Evolutionary conservation across 345 rosid genomes (phyloP).

Genomic region (Jatropha curcas): DNA sequence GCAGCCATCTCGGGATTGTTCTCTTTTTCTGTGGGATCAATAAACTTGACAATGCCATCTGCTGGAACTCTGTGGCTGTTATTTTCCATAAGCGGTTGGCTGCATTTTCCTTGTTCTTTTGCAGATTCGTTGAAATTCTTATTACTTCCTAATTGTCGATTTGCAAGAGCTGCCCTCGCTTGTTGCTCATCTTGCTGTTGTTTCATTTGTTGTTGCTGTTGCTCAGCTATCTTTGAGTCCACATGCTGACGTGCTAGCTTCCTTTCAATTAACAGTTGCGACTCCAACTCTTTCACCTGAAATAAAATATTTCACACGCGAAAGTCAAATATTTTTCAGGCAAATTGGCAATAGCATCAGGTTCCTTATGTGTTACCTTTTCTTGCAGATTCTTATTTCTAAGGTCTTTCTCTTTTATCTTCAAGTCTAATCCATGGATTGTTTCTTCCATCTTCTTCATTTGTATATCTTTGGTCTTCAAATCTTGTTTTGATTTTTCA

Average conservation of each 20-base stretch:
- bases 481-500: conserved; percentile 81
- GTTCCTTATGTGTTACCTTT: conserved; percentile 46
- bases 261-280: conserved; percentile 87
- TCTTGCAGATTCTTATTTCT: conserved; percentile 78
- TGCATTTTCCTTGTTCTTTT: conserved; percentile 41
- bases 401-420: conserved; percentile 76
- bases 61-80: conserved; percentile 37
- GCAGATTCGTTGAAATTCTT: conserved; percentile 43
- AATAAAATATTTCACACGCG: conserved; percentile 16
- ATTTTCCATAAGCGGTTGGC: conserved; percentile 40
- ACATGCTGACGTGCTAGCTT: conserved; percentile 95
- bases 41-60: conserved; percentile 38
- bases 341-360: not conserved
- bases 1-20: conserved; percentile 72
- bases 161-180: conserved; percentile 54
- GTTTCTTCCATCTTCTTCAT: conserved; percentile 88
- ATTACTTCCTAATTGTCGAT: conserved; percentile 41
- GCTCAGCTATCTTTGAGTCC: conserved; percentile 85
- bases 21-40: conserved; percentile 70
- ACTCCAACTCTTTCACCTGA: conserved; percentile 86
- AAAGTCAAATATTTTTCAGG: not conserved
- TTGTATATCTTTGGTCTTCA: conserved; percentile 83
- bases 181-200: conserved; percentile 54
- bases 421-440: conserved; percentile 58
- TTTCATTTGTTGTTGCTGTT: conserved; percentile 42